Conservation (phyloP, 2,329 filamentous ascomycete species). For the Botrytis squamosa region DNA sequence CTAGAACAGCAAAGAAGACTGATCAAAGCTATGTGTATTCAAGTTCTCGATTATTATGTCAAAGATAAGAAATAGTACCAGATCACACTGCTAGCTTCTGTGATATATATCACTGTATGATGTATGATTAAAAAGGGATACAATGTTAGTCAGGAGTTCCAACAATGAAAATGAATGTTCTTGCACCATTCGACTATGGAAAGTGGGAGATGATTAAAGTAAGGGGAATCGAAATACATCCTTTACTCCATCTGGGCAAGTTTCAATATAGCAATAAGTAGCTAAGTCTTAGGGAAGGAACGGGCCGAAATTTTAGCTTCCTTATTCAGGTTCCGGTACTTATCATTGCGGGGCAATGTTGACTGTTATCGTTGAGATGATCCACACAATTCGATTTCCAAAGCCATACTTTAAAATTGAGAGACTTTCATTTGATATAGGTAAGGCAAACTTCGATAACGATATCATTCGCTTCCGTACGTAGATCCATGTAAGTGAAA, state of each 20-base stretch:
- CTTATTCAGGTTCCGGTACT: background rate
- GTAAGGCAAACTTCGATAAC: background rate
- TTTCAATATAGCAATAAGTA: background rate
- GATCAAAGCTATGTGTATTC: background rate
- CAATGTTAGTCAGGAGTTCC: background rate
- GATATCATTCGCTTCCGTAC: no score
- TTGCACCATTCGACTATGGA: background rate
- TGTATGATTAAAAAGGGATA: background rate
- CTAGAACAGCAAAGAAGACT: background rate
- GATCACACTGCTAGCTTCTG: background rate
- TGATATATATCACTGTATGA: background rate
- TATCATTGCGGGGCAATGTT: background rate
- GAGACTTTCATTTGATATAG: background rate
- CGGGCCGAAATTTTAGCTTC: background rate
- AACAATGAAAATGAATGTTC: background rate
- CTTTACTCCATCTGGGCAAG: background rate
- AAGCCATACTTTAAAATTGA: background rate
- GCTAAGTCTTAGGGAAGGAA: background rate
- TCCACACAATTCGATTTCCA: background rate
- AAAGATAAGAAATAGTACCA: background rate
- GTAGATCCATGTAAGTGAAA: no score
- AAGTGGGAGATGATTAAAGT: background rate
- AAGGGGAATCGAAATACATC: background rate
- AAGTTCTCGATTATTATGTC: background rate
- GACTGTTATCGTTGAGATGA: background rate